Evolutionary conservation across 2,329 filamentous ascomycete genomes (phyloP), one percentile per base, ranked within the genome.

Genomic region (Verticillium tricorpus): DNA sequence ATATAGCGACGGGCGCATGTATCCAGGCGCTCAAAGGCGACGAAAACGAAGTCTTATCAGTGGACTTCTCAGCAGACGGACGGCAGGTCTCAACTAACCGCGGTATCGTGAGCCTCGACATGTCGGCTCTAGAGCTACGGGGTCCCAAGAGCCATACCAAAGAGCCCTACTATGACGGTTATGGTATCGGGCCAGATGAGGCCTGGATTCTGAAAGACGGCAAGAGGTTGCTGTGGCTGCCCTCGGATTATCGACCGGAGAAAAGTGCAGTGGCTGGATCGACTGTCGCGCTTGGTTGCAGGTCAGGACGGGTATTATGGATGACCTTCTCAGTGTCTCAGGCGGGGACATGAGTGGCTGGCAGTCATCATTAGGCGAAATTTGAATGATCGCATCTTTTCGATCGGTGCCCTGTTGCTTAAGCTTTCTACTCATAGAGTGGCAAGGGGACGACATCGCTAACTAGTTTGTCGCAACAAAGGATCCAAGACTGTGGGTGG

Each of bases 1-100:
- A 66, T 57, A 19, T 56, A 7, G 37, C 58, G 11, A 61, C 59
- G 3, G 65, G 64, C 31, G 1, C 5, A 9, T 61, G 60, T 25
- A 2, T 37, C 11, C 54, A 60, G 34, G 62, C 57, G 1, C 56
- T 67, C 39, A 45, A 66, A 50, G 58, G 65, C 8, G 67, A 69
- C 59, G 55, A 60, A 40, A 1, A 19, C 17, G 39, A 1, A 15
- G 39, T 63, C 35, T 14, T 4, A 1, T 63, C 62, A 17, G 62
- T 63, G 8, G 62, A 35, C 12, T 63, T 63, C 50, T 56, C 60
- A 15, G n/a, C 45, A 9, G 60, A 63, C 28, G 50, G 52, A 19
- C 19, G 32, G 25, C 31, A 39, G 25, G 32, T 62, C 37, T 9
- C 31, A 54, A 54, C 50, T 14, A 31, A 54, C 22, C 50, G 22